These are phyloP conservation scores for Diphasiastrum complanatum DNA, from an alignment of 83 land plant genomes.

Conservation along the genomic window DNA sequence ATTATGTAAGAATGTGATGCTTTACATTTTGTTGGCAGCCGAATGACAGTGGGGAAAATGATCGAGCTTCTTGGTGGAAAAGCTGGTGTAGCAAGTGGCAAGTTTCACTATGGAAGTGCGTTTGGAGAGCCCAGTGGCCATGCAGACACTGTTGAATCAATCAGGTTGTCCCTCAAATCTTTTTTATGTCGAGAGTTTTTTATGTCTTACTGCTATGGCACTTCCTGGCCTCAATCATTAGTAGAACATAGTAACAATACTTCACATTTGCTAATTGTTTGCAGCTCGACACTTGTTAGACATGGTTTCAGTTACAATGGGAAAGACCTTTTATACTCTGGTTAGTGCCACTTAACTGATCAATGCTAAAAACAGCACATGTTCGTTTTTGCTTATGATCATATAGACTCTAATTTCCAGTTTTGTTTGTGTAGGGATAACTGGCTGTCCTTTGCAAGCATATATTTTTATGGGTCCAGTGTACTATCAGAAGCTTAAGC, in stretches of 20 bases:
- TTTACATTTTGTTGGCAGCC: constrained; percentile 38
- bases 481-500: constrained; percentile 94
- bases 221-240: no score
- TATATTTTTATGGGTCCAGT: constrained; percentile 99
- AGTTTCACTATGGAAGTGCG: constrained; percentile 96
- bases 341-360: no score
- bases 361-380: no score
- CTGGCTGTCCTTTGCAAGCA: constrained; percentile 86
- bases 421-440: constrained; percentile 53
- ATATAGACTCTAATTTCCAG: not conserved
- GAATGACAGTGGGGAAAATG: constrained; percentile 99
- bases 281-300: constrained; percentile 83
- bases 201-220: not conserved
- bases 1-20: no score
- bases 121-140: constrained; percentile 99
- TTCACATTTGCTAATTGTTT: no score
- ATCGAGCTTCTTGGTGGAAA: constrained; percentile 96
- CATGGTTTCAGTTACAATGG: constrained; percentile 94
- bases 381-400: no score
- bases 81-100: constrained; percentile 89
- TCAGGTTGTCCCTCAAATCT: constrained; percentile 48
- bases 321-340: constrained; percentile 95
- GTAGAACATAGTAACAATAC: not conserved
- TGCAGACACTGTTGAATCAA: constrained; percentile 88
- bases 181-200: not conserved